Evolutionary conservation across 495 filamentous ascomycete genomes (phyloP), one percentile per base, ranked within the genome.

Genomic region (Xylaria longipes): DNA sequence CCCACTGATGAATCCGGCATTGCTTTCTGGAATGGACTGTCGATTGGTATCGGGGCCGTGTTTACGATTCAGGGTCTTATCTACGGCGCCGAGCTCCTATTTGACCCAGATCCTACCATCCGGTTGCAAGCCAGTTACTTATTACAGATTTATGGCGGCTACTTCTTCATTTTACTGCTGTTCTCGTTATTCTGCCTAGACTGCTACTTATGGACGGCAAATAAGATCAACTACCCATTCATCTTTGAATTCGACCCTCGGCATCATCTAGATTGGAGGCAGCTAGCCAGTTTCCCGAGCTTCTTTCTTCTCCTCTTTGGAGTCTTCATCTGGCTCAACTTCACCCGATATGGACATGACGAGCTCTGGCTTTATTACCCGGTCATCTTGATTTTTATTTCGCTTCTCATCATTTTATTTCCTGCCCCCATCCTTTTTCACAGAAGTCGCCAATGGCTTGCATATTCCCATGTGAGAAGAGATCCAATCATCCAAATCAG

Each of bases 231-330:
- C 77, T 97, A 97, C 80, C 87, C 89, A 39, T 99, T 99, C 82
- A 92, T 98, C 75, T 98, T 99, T 78, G 96, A 99, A 80, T 97
- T 96, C 76, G 94, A 98, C 83, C 89, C 90, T 56, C 87, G 94
- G 74, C 88, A 96, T 81, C 87, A 90, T 58, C 81, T 98, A 46
- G 92, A 98, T 77, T 98, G 95, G 92, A 90, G 92, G 77, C 91
- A 97, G 76, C 84, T 98, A 50, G 84, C 90, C n/a, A 92, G 94
- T 87, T 87, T 97, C 60, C 93, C 94, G 20, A 89, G 89, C 67
- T 87, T 93, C 73, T 92, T 95, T 77, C 79, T 93, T 22, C 90
- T 94, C 62, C 79, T 97, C 39, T 85, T 97, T 58, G 94, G 95
- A 3, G 80, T 92, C 20, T 90, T 91, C 75, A 85, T 97, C 79